Evolutionary conservation across 805 yeast genomes (phyloP).

Genomic region (Maudiozyma saulgeensis): DNA sequence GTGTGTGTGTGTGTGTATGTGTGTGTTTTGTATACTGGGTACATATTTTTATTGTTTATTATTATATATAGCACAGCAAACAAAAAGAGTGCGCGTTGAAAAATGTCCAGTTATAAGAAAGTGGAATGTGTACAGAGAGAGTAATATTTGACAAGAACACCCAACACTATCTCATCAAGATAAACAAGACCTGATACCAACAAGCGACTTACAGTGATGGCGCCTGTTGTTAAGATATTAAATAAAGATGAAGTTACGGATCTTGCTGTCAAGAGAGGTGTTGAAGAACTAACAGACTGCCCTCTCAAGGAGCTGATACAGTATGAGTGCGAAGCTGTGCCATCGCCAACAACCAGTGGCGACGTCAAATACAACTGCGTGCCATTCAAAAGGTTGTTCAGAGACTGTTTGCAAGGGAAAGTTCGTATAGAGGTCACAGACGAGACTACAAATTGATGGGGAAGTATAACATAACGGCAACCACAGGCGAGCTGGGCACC

Average conservation of each 20-base stretch:
- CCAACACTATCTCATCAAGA: not conserved
- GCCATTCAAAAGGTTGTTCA: constrained; percentile 41
- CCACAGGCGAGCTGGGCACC: too few relatives aligned
- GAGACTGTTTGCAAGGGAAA: constrained; percentile 27
- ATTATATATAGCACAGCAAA: too few relatives aligned
- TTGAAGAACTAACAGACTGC: constrained; percentile 14
- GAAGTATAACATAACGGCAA: too few relatives aligned
- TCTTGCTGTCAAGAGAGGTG: not conserved
- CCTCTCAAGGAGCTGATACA: constrained; percentile 35
- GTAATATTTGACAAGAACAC: too few relatives aligned
- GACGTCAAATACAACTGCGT: constrained; percentile 36
- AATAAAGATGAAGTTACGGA: constrained; percentile 13
- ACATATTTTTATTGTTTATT: too few relatives aligned
- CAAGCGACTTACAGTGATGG: constrained; percentile 1
- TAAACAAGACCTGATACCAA: not conserved
- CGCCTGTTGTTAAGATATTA: constrained; percentile 21
- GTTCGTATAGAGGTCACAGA: constrained; percentile 4
- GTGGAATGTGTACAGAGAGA: too few relatives aligned
- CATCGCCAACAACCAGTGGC: constrained; percentile 10
- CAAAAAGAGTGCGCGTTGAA: too few relatives aligned
- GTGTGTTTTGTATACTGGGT: too few relatives aligned
- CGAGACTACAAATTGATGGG: constrained; percentile 5
- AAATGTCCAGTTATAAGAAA: too few relatives aligned
- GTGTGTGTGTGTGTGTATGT: too few relatives aligned
- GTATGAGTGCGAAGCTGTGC: constrained; percentile 35